These are phyloP conservation scores for Orbilia ellipsospora DNA, from an alignment of 2,329 filamentous ascomycete genomes.

Conservation along the genomic window DNA sequence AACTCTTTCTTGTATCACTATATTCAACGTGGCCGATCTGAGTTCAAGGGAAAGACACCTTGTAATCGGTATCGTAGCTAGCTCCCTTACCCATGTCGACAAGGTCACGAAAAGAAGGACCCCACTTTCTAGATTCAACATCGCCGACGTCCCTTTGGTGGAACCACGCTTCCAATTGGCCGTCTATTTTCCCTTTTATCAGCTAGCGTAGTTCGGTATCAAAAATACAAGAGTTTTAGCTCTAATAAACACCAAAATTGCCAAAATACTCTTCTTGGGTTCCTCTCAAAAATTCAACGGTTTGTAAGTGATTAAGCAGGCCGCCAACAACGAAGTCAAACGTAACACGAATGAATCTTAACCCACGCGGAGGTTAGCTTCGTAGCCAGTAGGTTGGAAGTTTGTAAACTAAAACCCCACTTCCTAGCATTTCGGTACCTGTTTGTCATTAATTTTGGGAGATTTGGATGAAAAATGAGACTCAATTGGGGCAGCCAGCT, in stretches of 20 bases:
- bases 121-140: conserved; percentile 54
- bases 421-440: not conserved
- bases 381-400: not conserved
- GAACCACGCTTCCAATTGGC: conserved; percentile 12
- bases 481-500: not conserved
- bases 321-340: not conserved
- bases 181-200: not conserved
- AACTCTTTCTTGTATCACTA: too few relatives aligned
- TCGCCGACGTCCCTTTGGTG: conserved; percentile 35
- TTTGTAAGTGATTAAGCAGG: not conserved
- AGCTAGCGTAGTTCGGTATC: conserved; percentile 8
- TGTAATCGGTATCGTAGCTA: too few relatives aligned
- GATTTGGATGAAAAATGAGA: not conserved
- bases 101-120: conserved; percentile 6
- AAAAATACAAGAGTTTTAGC: not conserved
- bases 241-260: not conserved
- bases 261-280: not conserved
- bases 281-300: not conserved
- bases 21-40: too few relatives aligned
- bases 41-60: too few relatives aligned
- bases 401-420: not conserved
- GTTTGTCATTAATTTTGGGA: conserved; percentile 1
- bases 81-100: too few relatives aligned
- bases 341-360: not conserved
- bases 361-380: not conserved